phyloP scores from a whole-genome alignment of 306 rosid genomes.

The Boehmeria nivea region DNA sequence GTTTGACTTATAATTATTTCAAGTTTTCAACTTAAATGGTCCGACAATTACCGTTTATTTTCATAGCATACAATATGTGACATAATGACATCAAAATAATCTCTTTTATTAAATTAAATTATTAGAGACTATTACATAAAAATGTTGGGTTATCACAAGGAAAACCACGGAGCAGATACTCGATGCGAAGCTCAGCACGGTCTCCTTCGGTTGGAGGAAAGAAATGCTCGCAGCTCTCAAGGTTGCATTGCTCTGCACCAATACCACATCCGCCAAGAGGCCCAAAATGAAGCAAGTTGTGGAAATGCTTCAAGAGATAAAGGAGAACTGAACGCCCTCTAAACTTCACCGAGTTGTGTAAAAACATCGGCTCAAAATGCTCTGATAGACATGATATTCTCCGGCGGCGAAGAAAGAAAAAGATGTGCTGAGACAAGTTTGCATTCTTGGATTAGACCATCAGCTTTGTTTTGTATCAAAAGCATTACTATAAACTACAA shows the following conservation, averaged over 20 bases:
- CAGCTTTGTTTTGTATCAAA: neutral
- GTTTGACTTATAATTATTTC: too few relatives aligned
- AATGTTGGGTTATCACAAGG: too few relatives aligned
- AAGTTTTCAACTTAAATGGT: too few relatives aligned
- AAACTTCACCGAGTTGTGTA: neutral
- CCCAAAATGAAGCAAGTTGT: conserved; percentile 95
- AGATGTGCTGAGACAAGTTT: too few relatives aligned
- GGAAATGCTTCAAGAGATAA: conserved; percentile 91
- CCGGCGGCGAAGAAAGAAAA: too few relatives aligned
- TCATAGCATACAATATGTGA: too few relatives aligned
- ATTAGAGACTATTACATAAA: too few relatives aligned
- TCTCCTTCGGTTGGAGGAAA: conserved; percentile 94
- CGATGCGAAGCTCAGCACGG: conserved; percentile 83
- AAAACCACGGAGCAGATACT: conserved; percentile 98
- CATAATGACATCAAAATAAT: too few relatives aligned
- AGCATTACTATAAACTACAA: too few relatives aligned
- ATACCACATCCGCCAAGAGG: conserved; percentile 82
- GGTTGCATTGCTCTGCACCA: conserved; percentile 94
- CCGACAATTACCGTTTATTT: too few relatives aligned
- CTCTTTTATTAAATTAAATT: too few relatives aligned
- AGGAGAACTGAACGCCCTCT: conserved; percentile 30
- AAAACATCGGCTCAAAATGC: neutral
- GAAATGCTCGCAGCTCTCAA: conserved; percentile 98
- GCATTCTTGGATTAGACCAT: conserved; percentile 12
- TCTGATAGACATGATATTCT: neutral